Percentiles rank a stretch among this genome's conserved stretches.
phyloP scores from a whole-genome alignment of 148 eudicot species.

The Silene uniflora region DNA sequence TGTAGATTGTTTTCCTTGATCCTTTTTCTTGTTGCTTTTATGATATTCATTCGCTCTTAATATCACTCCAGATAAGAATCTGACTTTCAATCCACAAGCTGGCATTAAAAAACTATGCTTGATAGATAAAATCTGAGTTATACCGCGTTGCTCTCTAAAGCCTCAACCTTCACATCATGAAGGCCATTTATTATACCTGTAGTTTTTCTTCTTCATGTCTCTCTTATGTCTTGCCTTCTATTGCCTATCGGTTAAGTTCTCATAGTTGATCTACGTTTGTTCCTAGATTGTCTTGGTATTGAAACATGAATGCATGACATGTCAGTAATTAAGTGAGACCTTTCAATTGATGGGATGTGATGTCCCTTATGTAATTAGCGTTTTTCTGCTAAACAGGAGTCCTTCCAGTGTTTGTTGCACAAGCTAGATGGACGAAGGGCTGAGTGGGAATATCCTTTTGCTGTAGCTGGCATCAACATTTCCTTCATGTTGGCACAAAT shows the following conservation, averaged over 20 bases:
- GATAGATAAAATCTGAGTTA: neutral
- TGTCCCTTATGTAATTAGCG: neutral
- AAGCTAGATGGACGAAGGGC: constrained; percentile 66
- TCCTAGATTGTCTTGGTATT: neutral
- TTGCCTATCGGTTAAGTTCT: neutral
- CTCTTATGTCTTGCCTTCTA: neutral
- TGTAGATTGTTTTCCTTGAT: constrained; percentile 7
- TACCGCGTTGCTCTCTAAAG: neutral
- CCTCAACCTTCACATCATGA: neutral
- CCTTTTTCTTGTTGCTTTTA: neutral
- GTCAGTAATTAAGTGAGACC: neutral
- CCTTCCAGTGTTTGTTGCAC: constrained; percentile 60
- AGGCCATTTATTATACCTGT: neutral
- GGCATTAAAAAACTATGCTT: neutral
- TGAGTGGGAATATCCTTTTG: constrained; percentile 91
- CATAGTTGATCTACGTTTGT: neutral
- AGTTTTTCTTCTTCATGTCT: neutral
- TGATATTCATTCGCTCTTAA: neutral
- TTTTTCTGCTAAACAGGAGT: constrained; percentile 38
- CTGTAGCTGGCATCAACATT: constrained; percentile 79
- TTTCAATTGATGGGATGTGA: neutral
- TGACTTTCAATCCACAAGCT: constrained; percentile 4
- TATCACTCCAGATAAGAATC: neutral
- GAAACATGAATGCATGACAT: neutral
- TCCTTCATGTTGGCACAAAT: constrained; percentile 77